Conservation (phyloP, 352 stramenopile species). For the Phytophthora vignae region DNA sequence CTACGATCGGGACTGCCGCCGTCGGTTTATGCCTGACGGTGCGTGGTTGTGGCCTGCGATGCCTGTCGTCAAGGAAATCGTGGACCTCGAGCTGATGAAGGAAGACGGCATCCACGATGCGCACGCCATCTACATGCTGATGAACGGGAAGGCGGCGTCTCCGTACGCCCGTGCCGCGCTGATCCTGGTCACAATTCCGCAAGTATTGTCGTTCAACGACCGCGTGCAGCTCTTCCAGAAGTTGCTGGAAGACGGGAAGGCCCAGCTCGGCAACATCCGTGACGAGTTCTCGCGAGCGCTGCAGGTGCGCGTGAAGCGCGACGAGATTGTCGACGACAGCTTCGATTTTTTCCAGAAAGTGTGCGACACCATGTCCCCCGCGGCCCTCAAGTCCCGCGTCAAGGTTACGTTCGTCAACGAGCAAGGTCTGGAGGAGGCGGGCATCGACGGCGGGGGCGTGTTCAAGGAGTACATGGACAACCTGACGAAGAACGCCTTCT, state of each 20-base stretch:
- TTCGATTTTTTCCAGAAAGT: slow-evolving; percentile 83
- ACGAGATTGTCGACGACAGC: slow-evolving; percentile 92
- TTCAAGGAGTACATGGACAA: slow-evolving; percentile 98
- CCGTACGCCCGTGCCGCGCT: slow-evolving; percentile 55
- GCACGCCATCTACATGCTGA: slow-evolving; percentile 57
- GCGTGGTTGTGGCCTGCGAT: slow-evolving; percentile 82
- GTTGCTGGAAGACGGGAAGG: slow-evolving; percentile 72
- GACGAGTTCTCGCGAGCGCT: slow-evolving; percentile 67
- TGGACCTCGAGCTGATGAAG: slow-evolving; percentile 72
- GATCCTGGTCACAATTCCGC: slow-evolving; percentile 77
- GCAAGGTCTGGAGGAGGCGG: slow-evolving; percentile 93
- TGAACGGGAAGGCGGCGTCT: slow-evolving; percentile 43
- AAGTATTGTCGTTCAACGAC: slow-evolving; percentile 83
- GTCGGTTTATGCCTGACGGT: slow-evolving; percentile 49
- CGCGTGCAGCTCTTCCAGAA: slow-evolving; percentile 82
- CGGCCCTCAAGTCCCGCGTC: slow-evolving; percentile 87
- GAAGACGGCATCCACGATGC: slow-evolving; percentile 53
- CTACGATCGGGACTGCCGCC: slow-evolving; percentile 75
- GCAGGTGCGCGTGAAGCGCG: slow-evolving; percentile 71
- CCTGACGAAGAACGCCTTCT: slow-evolving; percentile 93
- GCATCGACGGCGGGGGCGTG: slow-evolving; percentile 97
- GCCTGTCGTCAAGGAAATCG: slow-evolving; percentile 68
- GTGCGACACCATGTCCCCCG: slow-evolving; percentile 60
- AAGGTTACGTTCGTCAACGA: slow-evolving; percentile 95
- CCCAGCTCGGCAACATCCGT: slow-evolving; percentile 49